These are phyloP conservation scores for Penicillium sp. DNA, from an alignment of 2,329 filamentous ascomycete genomes.

Conservation along the genomic window DNA sequence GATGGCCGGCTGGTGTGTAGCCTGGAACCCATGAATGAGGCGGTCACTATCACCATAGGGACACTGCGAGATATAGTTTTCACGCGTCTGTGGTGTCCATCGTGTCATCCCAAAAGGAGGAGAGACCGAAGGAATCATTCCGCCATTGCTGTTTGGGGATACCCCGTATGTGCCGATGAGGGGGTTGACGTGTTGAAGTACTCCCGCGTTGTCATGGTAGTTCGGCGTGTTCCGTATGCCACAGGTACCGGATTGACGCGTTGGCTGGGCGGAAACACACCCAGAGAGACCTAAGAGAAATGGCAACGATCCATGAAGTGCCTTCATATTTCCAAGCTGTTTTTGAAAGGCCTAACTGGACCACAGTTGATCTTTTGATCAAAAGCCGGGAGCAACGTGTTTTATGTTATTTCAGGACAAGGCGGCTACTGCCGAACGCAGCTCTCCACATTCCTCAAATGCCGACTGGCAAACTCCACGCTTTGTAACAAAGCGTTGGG, in stretches of 20 bases:
- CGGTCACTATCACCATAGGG: conserved; percentile 48
- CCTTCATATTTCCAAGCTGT: not conserved
- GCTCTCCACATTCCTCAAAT: not conserved
- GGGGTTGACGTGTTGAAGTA: conserved; percentile 21
- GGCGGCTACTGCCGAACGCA: not conserved
- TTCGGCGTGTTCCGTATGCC: not conserved
- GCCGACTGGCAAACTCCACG: not conserved
- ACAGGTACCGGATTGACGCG: not conserved
- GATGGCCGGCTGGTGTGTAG: conserved; percentile 54
- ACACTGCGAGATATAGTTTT: conserved; percentile 53
- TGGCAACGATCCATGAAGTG: not conserved
- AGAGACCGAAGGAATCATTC: conserved; percentile 25
- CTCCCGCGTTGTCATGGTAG: conserved; percentile 12
- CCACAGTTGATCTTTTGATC: not conserved
- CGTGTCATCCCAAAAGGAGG: conserved; percentile 49
- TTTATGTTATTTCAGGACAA: not conserved
- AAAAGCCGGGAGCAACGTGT: not conserved
- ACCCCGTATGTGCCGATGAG: conserved; percentile 21
- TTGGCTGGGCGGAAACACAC: not conserved
- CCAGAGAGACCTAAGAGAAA: not conserved
- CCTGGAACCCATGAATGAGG: conserved; percentile 51
- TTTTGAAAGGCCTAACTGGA: not conserved
- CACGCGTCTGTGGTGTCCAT: conserved; percentile 52
- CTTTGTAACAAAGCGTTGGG: not conserved
- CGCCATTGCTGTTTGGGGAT: conserved; percentile 21